These are phyloP conservation scores for Exophiala bonariae DNA, from an alignment of 2,329 filamentous ascomycete genomes.

Conservation along the genomic window DNA sequence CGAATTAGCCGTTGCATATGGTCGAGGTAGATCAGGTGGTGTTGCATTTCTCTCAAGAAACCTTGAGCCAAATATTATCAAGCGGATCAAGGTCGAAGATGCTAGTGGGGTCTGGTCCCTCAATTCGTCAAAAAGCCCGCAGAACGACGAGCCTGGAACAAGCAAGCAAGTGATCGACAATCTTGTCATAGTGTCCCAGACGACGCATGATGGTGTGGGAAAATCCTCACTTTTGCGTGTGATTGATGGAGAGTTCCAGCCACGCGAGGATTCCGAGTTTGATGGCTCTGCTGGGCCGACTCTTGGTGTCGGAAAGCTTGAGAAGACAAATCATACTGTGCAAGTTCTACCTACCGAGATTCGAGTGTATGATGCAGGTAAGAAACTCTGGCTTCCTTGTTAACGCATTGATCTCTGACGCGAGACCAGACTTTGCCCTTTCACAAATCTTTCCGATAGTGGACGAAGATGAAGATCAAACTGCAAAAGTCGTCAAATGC, in stretches of 20 bases:
- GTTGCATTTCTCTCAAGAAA: slow-evolving; percentile 76
- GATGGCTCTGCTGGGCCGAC: slow-evolving; percentile 86
- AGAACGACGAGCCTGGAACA: slow-evolving; percentile 48
- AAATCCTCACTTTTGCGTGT: slow-evolving; percentile 76
- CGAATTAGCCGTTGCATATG: slow-evolving; percentile 55
- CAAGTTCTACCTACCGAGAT: slow-evolving; percentile 87
- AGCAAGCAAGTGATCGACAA: slow-evolving; percentile 63
- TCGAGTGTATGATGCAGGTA: slow-evolving; percentile 84
- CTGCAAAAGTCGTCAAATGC: slow-evolving; percentile 74
- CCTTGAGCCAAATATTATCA: slow-evolving; percentile 71
- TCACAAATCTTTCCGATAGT: slow-evolving; percentile 90
- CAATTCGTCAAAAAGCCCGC: slow-evolving; percentile 57
- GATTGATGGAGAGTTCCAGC: slow-evolving; percentile 71
- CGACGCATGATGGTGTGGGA: slow-evolving; percentile 65
- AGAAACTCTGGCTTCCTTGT: background rate
- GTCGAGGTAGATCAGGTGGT: slow-evolving; percentile 61
- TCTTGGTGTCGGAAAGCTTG: slow-evolving; percentile 80
- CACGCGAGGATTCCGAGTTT: slow-evolving; percentile 81
- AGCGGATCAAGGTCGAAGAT: slow-evolving; percentile 69
- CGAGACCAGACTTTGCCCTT: slow-evolving; percentile 70
- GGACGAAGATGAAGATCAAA: slow-evolving; percentile 79
- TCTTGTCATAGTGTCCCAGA: slow-evolving; percentile 80
- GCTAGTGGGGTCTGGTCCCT: slow-evolving; percentile 81
- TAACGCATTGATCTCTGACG: slow-evolving; percentile 39
- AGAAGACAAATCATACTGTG: slow-evolving; percentile 76